phyloP scores from a whole-genome alignment of 305 asterid species.

The Fraxinus greggii region DNA sequence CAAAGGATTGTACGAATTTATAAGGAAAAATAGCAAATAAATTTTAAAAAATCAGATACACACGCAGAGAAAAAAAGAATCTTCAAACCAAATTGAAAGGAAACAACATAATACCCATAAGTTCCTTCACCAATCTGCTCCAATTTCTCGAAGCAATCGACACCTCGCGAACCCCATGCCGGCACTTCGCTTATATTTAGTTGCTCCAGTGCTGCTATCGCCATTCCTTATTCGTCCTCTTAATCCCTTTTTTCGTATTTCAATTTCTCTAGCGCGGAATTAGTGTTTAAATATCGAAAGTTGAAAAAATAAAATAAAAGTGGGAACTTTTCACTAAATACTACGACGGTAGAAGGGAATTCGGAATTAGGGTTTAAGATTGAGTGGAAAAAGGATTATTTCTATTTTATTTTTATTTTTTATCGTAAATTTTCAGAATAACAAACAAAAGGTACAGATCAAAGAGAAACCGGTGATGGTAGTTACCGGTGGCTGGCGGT shows the following conservation, averaged over 20 bases:
- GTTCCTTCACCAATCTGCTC: conserved; percentile 99
- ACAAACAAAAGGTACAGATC: not conserved
- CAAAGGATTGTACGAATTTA: conserved; percentile 15
- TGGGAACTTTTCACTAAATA: not conserved
- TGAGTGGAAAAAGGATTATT: not conserved
- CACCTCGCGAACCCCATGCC: conserved; percentile 83
- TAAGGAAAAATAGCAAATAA: not conserved
- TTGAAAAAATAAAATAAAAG: not conserved
- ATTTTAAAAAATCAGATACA: not conserved
- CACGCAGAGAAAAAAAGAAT: not conserved
- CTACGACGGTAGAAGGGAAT: not conserved
- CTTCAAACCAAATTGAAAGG: not conserved
- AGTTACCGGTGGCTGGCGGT: conserved; percentile 7
- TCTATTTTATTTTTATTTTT: not conserved
- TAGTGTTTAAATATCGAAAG: not conserved
- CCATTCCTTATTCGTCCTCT: conserved; percentile 38
- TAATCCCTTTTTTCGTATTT: not conserved
- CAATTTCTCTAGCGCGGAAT: not conserved
- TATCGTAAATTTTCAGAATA: not conserved
- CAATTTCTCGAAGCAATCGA: conserved; percentile 87
- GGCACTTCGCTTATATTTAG: conserved; percentile 64
- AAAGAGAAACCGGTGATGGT: not conserved
- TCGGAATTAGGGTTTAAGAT: not conserved
- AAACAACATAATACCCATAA: conserved; percentile 55
- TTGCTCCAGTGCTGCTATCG: conserved; percentile 74